Base-by-base conservation (phyloP, 306 rosid genomes). In the Cicer cuneatum region DNA sequence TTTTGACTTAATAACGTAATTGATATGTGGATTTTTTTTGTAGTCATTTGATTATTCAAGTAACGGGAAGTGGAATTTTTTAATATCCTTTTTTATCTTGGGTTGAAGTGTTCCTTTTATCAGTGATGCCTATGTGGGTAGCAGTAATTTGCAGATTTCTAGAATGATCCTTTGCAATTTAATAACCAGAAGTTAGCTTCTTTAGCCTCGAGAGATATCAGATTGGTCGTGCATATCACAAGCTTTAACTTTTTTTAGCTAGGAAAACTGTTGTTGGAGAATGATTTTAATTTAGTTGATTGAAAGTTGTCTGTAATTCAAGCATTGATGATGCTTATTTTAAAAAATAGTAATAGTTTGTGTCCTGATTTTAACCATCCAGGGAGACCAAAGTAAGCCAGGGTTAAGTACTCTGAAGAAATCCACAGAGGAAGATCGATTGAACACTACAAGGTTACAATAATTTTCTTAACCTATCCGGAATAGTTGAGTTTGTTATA, bases 361-460 rank as follows among this genome's bases (percentile, higher is more conserved):
- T 29, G 4, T 52, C 37, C 48, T 68, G 46, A 24, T 79, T 42
- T 84, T 54, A 59, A 77, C 53, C 41, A 53, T 65, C 13, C 74
- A 86, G 90, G 93, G 83, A 47, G 90, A 86, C 84, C 97, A 93
- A 81, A 73, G 72, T 62, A 90, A 87, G 88, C 81, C 81, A 63
- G 86, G 78, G 7, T 73, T 43, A 69, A 77, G 86, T 47, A 79
- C 87, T 54, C 80, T 74, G 8, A 91, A 82, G 91, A 85, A 84
- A 63, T 74, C 89, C 43, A 15, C 72, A 0, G 89, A 81, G 74
- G 91, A 83, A 63, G 86, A 82, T 66, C 81, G 70, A 56, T 54
- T 10, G 71, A 75, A 77, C 65, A 39, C 80, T n/a, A 12, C 80
- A 59, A 76, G 72, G 82, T 56, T 46, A 21, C 82, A 71, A n/a